Evolutionary conservation across 2,329 filamentous ascomycete genomes (phyloP), one percentile per base, ranked within the genome.

Genomic region (Bipolaris bicolor): DNA sequence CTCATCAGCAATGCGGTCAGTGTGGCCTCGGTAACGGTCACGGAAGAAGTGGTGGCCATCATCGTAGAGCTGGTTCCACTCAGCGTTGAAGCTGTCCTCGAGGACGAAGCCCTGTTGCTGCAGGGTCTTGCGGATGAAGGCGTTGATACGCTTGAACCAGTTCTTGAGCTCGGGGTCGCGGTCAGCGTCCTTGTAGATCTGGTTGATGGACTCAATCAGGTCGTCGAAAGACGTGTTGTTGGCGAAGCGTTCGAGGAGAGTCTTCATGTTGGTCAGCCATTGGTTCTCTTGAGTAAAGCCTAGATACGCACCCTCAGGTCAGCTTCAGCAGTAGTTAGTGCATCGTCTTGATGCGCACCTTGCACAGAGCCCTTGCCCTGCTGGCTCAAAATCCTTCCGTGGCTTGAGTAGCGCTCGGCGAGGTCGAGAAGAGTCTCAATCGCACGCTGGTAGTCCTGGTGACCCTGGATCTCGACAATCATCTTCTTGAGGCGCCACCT

Each of bases 401-500:
- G 92, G 46, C 86, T 84, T 58, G 86, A 87, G 70, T 99, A 99
- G 66, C 88, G 86, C 79, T 97, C 92, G 6, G 92, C 92, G 47
- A 99, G 82, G 40, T 86, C 82, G 29, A 99, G 84, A 5, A 99
- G 82, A 3, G 94, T 96, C 69, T 92, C 87, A 62, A 99, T 89
- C n/a, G 95, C 95, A 76, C 90, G 85, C 67, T 93, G 88, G 78
- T 98, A 99, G 70, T 99, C 94, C 57, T 91, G 86, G 73, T 98
- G 95, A 55, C 94, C 91, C 80, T 99, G 95, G 69, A 96, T 92
- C 79, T 99, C 95, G 44, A 97, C 88, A 37, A 99, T 81, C 90
- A 98, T 96, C 86, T 98, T 98, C 87, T 94, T 99, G 65, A 99
- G 80, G 36, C 95, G 90, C 85, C 88, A 97, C 69, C 97, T 88